These are phyloP conservation scores for Ustilaginoidea virens DNA, from an alignment of 2,329 filamentous ascomycete genomes.

Conservation along the genomic window DNA sequence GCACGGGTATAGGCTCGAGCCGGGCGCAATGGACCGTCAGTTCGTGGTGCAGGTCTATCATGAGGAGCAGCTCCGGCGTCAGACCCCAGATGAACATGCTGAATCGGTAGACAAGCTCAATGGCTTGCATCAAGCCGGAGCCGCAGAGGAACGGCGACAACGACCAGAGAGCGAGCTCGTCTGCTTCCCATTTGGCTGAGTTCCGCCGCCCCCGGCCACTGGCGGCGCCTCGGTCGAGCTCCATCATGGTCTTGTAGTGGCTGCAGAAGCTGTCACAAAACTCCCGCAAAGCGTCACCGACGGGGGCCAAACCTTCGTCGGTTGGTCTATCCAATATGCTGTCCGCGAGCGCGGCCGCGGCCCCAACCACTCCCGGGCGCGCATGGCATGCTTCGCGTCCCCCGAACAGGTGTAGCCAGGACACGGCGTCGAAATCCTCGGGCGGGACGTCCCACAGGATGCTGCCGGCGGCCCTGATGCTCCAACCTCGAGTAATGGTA, in stretches of 20 bases:
- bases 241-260: neutral
- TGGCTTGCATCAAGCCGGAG: slow-evolving; percentile 25
- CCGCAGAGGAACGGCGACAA: slow-evolving; percentile 34
- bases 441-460: neutral
- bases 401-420: neutral
- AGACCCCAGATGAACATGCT: slow-evolving; percentile 23
- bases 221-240: neutral
- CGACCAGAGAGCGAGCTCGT: slow-evolving; percentile 29
- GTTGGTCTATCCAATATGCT: too few relatives aligned
- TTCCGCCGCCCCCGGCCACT: neutral
- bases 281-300: neutral
- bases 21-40: too few relatives aligned
- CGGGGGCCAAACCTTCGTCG: too few relatives aligned
- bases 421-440: neutral
- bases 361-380: too few relatives aligned
- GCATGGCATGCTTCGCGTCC: too few relatives aligned
- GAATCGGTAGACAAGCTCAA: slow-evolving; percentile 22
- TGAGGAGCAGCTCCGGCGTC: slow-evolving; percentile 20
- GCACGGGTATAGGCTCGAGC: too few relatives aligned
- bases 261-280: neutral
- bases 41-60: slow-evolving; percentile 32
- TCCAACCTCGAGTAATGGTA: slow-evolving; percentile 28
- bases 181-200: slow-evolving; percentile 1
- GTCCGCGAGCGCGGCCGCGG: too few relatives aligned
- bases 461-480: slow-evolving; percentile 6